A percentile compares a stretch with the other conserved stretches of the same genome.
Conservation (phyloP, 805 yeast species). For the Teunomyces funiuensis region DNA sequence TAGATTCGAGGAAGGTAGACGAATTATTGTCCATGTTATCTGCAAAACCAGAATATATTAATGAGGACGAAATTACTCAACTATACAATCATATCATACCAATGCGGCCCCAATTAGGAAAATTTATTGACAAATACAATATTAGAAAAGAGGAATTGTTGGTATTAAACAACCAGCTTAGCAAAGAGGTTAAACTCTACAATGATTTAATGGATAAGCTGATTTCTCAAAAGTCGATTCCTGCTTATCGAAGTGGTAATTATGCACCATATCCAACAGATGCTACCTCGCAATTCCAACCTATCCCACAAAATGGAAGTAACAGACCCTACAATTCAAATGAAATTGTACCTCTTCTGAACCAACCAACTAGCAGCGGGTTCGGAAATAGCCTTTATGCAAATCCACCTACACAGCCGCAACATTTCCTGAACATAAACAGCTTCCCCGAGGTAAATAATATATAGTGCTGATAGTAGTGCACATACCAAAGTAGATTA, state of each 20-base stretch:
- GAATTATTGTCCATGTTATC: slow-evolving; percentile 58
- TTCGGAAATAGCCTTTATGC: slow-evolving; percentile 31
- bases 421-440: slow-evolving; percentile 28
- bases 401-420: slow-evolving; percentile 7
- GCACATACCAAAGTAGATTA: background rate
- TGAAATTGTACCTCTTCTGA: background rate
- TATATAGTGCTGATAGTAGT: slow-evolving; percentile 12
- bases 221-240: slow-evolving; percentile 13
- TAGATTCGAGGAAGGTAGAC: slow-evolving; percentile 61
- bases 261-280: slow-evolving; percentile 9
- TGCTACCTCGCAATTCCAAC: background rate
- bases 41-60: slow-evolving; percentile 31
- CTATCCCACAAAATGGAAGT: background rate
- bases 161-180: slow-evolving; percentile 67
- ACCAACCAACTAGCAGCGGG: slow-evolving; percentile 41
- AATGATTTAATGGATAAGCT: slow-evolving; percentile 61
- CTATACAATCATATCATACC: slow-evolving; percentile 73
- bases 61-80: slow-evolving; percentile 67
- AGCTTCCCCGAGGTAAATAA: slow-evolving; percentile 28
- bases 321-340: background rate
- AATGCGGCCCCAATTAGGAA: slow-evolving; percentile 71
- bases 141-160: slow-evolving; percentile 75
- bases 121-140: slow-evolving; percentile 74
- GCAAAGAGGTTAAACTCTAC: slow-evolving; percentile 66
- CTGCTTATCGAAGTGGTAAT: background rate